phyloP scores from a whole-genome alignment of 176 grass and related monocot species.

The Eleusine indica region DNA sequence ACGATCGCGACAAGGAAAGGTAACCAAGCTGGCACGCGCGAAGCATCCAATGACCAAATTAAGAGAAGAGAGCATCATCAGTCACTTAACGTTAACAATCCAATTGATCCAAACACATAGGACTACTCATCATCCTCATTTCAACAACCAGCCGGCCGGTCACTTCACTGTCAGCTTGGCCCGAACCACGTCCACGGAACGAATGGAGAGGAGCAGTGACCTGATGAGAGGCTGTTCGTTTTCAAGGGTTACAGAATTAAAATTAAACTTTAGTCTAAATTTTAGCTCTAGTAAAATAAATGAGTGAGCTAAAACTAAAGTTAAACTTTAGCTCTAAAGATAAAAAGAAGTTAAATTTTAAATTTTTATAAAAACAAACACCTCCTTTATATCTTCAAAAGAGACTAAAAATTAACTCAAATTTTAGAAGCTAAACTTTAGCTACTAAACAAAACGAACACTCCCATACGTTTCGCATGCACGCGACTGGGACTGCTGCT shows the following conservation, averaged over 20 bases:
- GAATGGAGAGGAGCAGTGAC: not conserved
- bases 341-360: no score
- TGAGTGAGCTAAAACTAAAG: no score
- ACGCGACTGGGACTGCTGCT: constrained; percentile 11
- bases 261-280: no score
- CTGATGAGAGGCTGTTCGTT: not conserved
- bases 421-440: no score
- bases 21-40: not conserved
- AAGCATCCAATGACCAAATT: not conserved
- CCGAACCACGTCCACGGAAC: constrained; percentile 4
- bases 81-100: not conserved
- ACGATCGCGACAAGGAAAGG: constrained; percentile 16
- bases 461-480: not conserved
- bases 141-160: not conserved
- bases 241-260: no score
- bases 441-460: no score
- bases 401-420: no score
- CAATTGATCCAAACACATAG: not conserved
- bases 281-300: no score
- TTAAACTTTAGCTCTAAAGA: no score
- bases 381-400: no score
- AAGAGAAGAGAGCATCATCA: not conserved
- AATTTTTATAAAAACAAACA: no score
- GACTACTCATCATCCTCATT: not conserved
- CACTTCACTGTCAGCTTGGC: not conserved